Base-by-base conservation (phyloP, 1,139 yeast genomes). In the Pichia sp. region DNA sequence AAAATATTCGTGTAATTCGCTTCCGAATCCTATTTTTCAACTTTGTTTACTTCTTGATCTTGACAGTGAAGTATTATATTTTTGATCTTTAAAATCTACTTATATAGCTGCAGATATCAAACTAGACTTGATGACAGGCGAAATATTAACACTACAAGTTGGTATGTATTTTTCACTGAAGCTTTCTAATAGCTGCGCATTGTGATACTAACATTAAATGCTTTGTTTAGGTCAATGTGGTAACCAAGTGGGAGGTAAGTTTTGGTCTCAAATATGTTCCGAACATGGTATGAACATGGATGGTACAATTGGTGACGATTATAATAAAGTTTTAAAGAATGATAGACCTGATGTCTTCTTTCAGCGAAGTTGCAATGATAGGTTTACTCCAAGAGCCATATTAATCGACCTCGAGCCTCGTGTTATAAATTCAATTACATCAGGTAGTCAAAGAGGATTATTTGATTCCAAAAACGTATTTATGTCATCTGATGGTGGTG, bases 331-430 rank as follows among this genome's bases (percentile, higher is more conserved):
- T 3, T 55, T 67, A 28, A 65, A 79, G 41, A 79, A 79, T 25
- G 96, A 85, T 59, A 74, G 86, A 41, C 82, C 95, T 3, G 89
- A 83, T 49, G 76, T 85, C 19, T 91, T 89, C 60, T 93, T 88
- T 67, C 84, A 83, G 40, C 70, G 78, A 45, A 79, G 83, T 28
- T 95, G 81, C 53, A 80, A 81, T 45, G 77, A 79, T 45, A 65
- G 84, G 43, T 91, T 81, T 58, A 85, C 95, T 0, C 98, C 98
- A 3, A 71, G 97, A 44, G 83, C 96, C 0, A 60, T 93, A 5
- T 66, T 91, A 49, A 67, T 91, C 7, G 98, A 91, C 61, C 65
- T 89, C 48, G 98, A 91, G 59, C 97, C 98, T 0, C 76, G 96
- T 17, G 96, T 89, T 3, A 75, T 91, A 36, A 72, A 74, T 45